Percentiles rank a stretch among this genome's conserved stretches.
phyloP scores from a whole-genome alignment of 2,329 filamentous ascomycete species.

The Dactylellina drechsleri region DNA sequence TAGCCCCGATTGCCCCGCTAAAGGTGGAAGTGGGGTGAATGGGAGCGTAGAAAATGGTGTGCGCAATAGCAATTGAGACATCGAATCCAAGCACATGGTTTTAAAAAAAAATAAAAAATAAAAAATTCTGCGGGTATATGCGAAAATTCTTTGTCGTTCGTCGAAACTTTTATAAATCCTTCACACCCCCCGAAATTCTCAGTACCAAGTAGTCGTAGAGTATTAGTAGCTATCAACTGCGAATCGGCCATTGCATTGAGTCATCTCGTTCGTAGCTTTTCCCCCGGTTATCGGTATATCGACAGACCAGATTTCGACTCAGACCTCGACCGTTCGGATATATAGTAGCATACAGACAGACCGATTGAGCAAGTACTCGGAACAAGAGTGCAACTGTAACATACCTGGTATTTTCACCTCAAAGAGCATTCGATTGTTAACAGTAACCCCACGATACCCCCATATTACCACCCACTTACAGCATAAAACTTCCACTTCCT shows the following conservation, averaged over 20 bases:
- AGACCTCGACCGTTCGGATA: not conserved
- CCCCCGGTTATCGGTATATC: conserved; percentile 12
- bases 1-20: conserved; percentile 27
- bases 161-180: conserved; percentile 28
- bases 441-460: not conserved
- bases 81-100: conserved; percentile 25
- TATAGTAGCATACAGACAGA: not conserved
- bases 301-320: not conserved
- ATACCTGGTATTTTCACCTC: not conserved
- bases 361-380: not conserved
- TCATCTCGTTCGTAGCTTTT: conserved; percentile 10
- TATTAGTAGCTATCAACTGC: not conserved
- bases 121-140: conserved; percentile 44
- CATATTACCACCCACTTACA: conserved; percentile 3
- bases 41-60: conserved; percentile 1
- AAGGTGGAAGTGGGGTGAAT: conserved; percentile 6
- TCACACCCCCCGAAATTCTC: conserved; percentile 1
- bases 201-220: no score
- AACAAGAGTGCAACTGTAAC: not conserved
- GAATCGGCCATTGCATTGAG: conserved; percentile 38
- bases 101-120: conserved; percentile 24
- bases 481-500: conserved; percentile 17
- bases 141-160: conserved; percentile 14
- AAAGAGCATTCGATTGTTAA: conserved; percentile 2
- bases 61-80: conserved; percentile 47